These are phyloP conservation scores for Penicillium turbatum DNA, from an alignment of 495 filamentous ascomycete genomes.

Conservation along the genomic window DNA sequence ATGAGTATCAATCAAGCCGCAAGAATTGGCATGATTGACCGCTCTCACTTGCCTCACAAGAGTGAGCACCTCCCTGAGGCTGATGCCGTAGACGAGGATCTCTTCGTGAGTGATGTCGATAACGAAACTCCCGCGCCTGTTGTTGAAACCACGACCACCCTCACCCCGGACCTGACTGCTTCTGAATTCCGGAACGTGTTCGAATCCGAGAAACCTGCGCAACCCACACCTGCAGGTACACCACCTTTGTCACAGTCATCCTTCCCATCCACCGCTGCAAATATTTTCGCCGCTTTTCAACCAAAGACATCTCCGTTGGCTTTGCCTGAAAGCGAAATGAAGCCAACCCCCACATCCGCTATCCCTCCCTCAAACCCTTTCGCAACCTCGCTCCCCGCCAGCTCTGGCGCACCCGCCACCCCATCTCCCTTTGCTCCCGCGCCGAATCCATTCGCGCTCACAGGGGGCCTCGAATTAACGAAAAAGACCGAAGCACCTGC, in stretches of 20 bases:
- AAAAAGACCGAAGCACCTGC: slow-evolving; percentile 1
- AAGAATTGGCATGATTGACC: slow-evolving; percentile 44
- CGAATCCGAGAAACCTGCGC: slow-evolving; percentile 13
- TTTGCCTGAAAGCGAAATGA: neutral
- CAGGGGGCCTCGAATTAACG: neutral
- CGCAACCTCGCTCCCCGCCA: neutral
- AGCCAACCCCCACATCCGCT: neutral
- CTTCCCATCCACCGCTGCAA: slow-evolving; percentile 1
- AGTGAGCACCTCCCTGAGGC: slow-evolving; percentile 2
- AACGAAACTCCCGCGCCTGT: slow-evolving; percentile 23
- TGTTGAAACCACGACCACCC: slow-evolving; percentile 2
- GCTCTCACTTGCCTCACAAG: slow-evolving; percentile 23
- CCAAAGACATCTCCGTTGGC: neutral
- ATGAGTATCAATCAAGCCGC: slow-evolving; percentile 46
- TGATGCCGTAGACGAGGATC: slow-evolving; percentile 30
- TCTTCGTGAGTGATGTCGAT: slow-evolving; percentile 44
- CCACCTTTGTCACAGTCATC: slow-evolving; percentile 10
- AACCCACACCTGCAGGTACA: slow-evolving; percentile 1
- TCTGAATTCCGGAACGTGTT: slow-evolving; percentile 3
- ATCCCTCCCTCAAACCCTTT: slow-evolving; percentile 18
- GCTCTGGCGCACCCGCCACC: neutral
- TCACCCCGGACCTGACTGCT: neutral
- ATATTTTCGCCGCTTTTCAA: slow-evolving; percentile 21
- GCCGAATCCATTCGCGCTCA: neutral
- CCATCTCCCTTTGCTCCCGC: neutral